phyloP scores from a whole-genome alignment of 2,329 filamentous ascomycete genomes.

The Emmonsiellopsis sp. region DNA sequence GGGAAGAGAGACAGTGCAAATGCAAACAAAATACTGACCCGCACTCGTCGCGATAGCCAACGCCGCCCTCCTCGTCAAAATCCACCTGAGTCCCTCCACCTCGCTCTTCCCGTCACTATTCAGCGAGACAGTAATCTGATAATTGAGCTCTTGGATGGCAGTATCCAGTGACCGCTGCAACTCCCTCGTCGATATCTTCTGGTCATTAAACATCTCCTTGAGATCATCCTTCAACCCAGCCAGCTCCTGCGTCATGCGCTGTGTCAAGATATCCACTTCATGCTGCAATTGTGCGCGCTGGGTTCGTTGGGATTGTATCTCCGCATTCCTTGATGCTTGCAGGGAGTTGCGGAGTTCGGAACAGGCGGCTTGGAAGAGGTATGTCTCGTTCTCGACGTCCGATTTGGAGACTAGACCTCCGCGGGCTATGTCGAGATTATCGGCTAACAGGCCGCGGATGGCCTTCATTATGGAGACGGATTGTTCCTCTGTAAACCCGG shows the following conservation, averaged over 20 bases:
- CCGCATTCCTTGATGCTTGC: conserved; percentile 63
- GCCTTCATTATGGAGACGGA: conserved; percentile 88
- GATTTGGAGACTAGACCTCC: conserved; percentile 77
- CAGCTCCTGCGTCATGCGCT: conserved; percentile 76
- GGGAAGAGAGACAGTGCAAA: neutral
- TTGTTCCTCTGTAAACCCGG: conserved; percentile 65
- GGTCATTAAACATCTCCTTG: conserved; percentile 93
- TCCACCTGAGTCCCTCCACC: conserved; percentile 85
- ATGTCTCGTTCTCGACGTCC: conserved; percentile 89
- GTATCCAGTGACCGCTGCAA: conserved; percentile 80
- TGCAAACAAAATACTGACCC: conserved; percentile 26
- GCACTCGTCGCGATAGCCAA: conserved; percentile 48
- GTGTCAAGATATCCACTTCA: conserved; percentile 85
- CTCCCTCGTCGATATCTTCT: conserved; percentile 83
- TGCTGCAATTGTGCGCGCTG: conserved; percentile 82
- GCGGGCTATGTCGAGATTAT: conserved; percentile 74
- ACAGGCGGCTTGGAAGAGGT: conserved; percentile 88
- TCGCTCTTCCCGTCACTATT: conserved; percentile 87
- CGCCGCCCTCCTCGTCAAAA: conserved; percentile 58
- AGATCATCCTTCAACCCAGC: conserved; percentile 76
- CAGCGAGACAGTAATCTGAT: conserved; percentile 85
- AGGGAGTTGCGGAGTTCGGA: conserved; percentile 86
- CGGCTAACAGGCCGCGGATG: conserved; percentile 64
- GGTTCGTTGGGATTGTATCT: conserved; percentile 72
- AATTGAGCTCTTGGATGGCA: conserved; percentile 87